These are phyloP conservation scores for Fusarium brachygibbosum DNA, from an alignment of 2,329 filamentous ascomycete species.

Conservation along the genomic window DNA sequence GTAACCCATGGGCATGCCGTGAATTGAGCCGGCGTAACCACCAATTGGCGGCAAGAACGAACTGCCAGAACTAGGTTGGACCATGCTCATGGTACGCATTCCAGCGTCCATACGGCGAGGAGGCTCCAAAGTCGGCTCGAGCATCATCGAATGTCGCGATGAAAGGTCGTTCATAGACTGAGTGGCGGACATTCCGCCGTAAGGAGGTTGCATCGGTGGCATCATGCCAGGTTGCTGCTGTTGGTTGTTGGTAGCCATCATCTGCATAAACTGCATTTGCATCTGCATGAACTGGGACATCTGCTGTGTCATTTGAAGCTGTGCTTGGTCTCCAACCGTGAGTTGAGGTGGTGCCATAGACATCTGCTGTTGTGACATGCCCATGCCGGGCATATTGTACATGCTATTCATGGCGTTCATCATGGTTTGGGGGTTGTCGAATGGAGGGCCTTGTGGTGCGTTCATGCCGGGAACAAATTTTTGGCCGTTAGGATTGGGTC, in stretches of 20 bases:
- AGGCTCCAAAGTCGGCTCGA: conserved; percentile 62
- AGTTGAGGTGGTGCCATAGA: conserved; percentile 62
- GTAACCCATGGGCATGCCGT: conserved; percentile 70
- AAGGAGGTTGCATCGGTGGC: conserved; percentile 49
- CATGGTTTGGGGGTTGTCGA: conserved; percentile 62
- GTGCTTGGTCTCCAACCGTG: conserved; percentile 76
- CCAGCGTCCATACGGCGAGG: conserved; percentile 59
- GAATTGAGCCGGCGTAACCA: conserved; percentile 51
- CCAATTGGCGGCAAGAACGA: conserved; percentile 67
- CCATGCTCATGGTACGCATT: conserved; percentile 85
- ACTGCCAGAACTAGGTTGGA: conserved; percentile 72
- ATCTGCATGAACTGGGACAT: conserved; percentile 92
- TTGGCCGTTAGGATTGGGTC: conserved; percentile 74
- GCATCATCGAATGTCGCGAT: conserved; percentile 62
- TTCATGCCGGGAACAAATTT: conserved; percentile 55
- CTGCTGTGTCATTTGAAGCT: conserved; percentile 84
- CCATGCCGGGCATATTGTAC: conserved; percentile 49
- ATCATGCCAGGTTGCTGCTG: conserved; percentile 46
- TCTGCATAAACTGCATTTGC: conserved; percentile 95
- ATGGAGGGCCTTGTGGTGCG: conserved; percentile 56
- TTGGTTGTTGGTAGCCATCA: conserved; percentile 69
- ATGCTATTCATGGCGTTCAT: conserved; percentile 56
- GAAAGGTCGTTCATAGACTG: conserved; percentile 61
- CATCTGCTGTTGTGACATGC: conserved; percentile 48
- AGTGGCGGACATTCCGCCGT: conserved; percentile 49